Conservation (phyloP, 352 stramenopile genomes). For the Pilasporangium apinafurcum region DNA sequence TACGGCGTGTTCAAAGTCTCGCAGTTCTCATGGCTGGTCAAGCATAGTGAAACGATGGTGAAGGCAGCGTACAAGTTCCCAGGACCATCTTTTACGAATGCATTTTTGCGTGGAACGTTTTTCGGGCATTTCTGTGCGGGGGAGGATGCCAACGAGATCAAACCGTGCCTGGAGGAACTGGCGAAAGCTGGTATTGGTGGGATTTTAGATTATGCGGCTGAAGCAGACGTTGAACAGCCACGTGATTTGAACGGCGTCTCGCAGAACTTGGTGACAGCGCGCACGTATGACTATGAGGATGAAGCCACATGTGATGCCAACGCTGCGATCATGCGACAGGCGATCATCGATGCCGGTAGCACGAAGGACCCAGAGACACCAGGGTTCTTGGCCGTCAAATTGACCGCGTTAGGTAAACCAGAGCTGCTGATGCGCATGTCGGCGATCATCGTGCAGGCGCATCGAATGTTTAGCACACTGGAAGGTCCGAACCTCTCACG, state of each 20-base stretch:
- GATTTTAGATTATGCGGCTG: constrained; percentile 97
- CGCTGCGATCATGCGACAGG: constrained; percentile 76
- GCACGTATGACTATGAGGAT: constrained; percentile 95
- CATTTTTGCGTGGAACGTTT: constrained; percentile 89
- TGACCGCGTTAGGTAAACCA: constrained; percentile 95
- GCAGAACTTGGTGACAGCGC: constrained; percentile 80
- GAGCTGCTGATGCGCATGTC: constrained; percentile 94
- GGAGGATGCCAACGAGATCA: constrained; percentile 82
- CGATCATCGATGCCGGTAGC: constrained; percentile 65
- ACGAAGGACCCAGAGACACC: constrained; percentile 35
- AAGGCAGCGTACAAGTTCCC: constrained; percentile 76
- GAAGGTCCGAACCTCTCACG: constrained; percentile 81
- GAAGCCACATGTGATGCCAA: constrained; percentile 92
- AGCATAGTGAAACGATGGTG: constrained; percentile 85
- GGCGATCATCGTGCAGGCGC: constrained; percentile 87
- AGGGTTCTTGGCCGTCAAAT: constrained; percentile 96
- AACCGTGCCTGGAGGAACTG: constrained; percentile 73
- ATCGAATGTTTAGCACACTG: constrained; percentile 90
- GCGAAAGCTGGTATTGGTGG: constrained; percentile 81
- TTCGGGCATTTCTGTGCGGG: constrained; percentile 98
- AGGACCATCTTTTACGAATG: constrained; percentile 83
- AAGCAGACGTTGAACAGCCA: constrained; percentile 85
- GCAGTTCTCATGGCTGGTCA: constrained; percentile 80
- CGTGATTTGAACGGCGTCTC: constrained; percentile 71
- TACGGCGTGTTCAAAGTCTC: constrained; percentile 87